Percentiles rank a stretch among this genome's conserved stretches.
Conservation (phyloP, 495 filamentous ascomycete species). For the Lophium mytilinum region DNA sequence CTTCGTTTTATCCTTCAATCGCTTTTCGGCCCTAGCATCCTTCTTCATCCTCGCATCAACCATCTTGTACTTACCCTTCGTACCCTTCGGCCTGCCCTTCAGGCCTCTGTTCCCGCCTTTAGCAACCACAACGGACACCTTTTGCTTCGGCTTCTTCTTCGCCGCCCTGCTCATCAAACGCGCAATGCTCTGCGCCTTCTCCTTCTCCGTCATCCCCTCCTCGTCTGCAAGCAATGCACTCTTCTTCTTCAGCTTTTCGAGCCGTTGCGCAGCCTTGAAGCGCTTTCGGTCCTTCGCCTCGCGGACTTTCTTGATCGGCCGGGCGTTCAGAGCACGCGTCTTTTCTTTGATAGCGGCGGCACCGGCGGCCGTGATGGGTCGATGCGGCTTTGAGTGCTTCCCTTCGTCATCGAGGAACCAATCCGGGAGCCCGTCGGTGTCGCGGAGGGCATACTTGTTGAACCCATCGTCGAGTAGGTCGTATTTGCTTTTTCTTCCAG, state of each 20-base stretch:
- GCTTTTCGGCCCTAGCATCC: slow-evolving; percentile 88
- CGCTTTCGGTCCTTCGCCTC: slow-evolving; percentile 96
- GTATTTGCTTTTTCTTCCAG: slow-evolving; percentile 66
- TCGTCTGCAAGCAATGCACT: slow-evolving; percentile 77
- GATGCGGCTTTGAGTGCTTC: slow-evolving; percentile 72
- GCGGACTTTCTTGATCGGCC: slow-evolving; percentile 98
- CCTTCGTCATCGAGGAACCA: slow-evolving; percentile 96
- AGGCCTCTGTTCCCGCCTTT: slow-evolving; percentile 77
- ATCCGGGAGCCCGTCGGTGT: slow-evolving; percentile 86
- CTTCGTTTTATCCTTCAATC: slow-evolving; percentile 59
- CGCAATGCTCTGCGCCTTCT: slow-evolving; percentile 79
- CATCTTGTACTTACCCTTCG: slow-evolving; percentile 98
- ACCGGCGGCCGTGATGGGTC: slow-evolving; percentile 81
- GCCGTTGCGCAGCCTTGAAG: slow-evolving; percentile 78
- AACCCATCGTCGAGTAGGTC: slow-evolving; percentile 85
- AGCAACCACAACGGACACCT: slow-evolving; percentile 86
- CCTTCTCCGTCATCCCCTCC: slow-evolving; percentile 84
- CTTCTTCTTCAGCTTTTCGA: slow-evolving; percentile 96
- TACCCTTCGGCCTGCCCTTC: slow-evolving; percentile 66
- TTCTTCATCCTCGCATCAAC: slow-evolving; percentile 97
- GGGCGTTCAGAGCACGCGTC: slow-evolving; percentile 82
- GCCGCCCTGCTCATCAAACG: slow-evolving; percentile 72
- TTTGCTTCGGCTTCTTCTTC: slow-evolving; percentile 76
- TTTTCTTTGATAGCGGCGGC: slow-evolving; percentile 95
- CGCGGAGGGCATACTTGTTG: slow-evolving; percentile 86